These are phyloP conservation scores for Flaveria sonorensis DNA, from an alignment of 129 eudicot genomes.

Conservation along the genomic window DNA sequence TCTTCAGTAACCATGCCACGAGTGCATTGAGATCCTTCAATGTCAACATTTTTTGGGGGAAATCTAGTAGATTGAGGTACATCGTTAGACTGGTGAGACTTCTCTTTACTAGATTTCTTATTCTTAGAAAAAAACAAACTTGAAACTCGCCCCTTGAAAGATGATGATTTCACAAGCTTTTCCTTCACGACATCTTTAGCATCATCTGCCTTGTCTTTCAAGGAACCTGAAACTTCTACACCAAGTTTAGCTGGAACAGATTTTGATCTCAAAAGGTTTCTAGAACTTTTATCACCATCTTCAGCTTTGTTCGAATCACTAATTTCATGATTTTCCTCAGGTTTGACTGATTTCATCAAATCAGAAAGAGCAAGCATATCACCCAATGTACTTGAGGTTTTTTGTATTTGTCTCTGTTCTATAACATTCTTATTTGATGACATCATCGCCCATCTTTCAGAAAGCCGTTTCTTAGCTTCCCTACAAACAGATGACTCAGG, in stretches of 20 bases:
- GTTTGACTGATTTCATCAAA: constrained; percentile 41
- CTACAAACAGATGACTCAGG: constrained; percentile 89
- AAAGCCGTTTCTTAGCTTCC: constrained; percentile 96
- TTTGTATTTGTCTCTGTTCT: constrained; percentile 62
- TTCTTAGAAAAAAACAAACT: constrained; percentile 77
- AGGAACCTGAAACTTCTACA: constrained; percentile 39
- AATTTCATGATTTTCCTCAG: constrained; percentile 35
- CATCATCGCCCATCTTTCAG: constrained; percentile 98
- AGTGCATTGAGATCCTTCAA: constrained; percentile 30
- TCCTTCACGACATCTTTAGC: constrained; percentile 47
- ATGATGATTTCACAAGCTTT: constrained; percentile 54
- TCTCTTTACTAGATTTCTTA: constrained; percentile 62
- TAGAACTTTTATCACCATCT: constrained; percentile 31
- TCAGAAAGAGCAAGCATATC: constrained; percentile 99
- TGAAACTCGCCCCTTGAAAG: constrained; percentile 76
- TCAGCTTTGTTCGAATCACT: constrained; percentile 39
- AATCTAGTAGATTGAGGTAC: constrained; percentile 33
- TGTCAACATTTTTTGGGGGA: constrained; percentile 32
- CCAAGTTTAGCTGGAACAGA: constrained; percentile 61
- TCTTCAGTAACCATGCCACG: constrained; percentile 34
- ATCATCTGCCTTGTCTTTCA: constrained; percentile 37
- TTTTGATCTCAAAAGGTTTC: constrained; percentile 77
- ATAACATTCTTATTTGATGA: constrained; percentile 58
- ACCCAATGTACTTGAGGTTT: constrained; percentile 90
- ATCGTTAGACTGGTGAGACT: constrained; percentile 43